phyloP scores from a whole-genome alignment of 129 eudicot genomes.

The Flaveria trinervia region DNA sequence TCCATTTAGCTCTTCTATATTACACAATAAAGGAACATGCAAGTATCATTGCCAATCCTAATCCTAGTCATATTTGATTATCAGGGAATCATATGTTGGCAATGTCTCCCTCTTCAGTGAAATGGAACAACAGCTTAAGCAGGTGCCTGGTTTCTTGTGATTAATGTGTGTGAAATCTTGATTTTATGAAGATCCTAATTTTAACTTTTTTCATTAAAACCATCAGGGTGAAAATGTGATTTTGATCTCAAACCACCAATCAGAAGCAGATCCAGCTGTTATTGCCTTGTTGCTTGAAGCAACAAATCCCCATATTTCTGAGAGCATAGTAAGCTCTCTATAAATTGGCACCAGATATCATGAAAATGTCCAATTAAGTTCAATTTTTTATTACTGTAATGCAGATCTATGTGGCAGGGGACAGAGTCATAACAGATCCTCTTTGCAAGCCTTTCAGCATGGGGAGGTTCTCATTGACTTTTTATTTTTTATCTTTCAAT shows the following conservation, averaged over 20 bases:
- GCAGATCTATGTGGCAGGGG: constrained; percentile 96
- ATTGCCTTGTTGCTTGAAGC: constrained; percentile 84
- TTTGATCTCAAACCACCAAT: constrained; percentile 95
- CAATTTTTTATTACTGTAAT: constrained; percentile 30
- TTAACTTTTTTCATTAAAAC: constrained; percentile 17
- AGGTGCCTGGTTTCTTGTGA: constrained; percentile 43
- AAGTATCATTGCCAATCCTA: constrained; percentile 25
- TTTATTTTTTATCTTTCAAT: constrained; percentile 4
- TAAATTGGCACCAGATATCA: background rate
- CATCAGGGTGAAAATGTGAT: constrained; percentile 87
- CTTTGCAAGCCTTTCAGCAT: constrained; percentile 98
- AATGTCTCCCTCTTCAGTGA: constrained; percentile 62
- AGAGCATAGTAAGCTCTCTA: constrained; percentile 56
- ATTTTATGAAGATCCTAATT: constrained; percentile 29
- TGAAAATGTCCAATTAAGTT: constrained; percentile 20
- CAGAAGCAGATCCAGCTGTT: constrained; percentile 99
- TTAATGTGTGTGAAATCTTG: constrained; percentile 23
- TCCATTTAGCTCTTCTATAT: background rate
- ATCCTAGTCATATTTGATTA: constrained; percentile 13
- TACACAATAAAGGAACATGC: background rate
- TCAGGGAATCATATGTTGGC: constrained; percentile 91
- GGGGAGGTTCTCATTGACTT: constrained; percentile 76
- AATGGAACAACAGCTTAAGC: constrained; percentile 80
- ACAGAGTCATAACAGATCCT: constrained; percentile 95
- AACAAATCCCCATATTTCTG: constrained; percentile 68